These are phyloP conservation scores for Pelargonium cotyledonis DNA, from an alignment of 441 rosid genomes.

Conservation along the genomic window DNA sequence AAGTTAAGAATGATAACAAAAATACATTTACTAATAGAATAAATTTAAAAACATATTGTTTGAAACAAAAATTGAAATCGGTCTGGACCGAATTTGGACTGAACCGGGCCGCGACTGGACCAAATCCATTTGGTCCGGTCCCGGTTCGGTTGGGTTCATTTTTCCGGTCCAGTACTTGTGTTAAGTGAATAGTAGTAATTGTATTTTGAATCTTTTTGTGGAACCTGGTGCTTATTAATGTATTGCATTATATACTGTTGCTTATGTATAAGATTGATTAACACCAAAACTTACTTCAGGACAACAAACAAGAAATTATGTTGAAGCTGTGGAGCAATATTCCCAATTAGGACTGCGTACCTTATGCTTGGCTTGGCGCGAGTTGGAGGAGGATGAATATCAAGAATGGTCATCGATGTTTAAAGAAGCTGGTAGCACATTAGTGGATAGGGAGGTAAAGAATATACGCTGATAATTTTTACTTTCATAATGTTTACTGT, in stretches of 20 bases:
- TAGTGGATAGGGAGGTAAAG: slow-evolving; percentile 92
- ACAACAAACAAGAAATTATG: slow-evolving; percentile 75
- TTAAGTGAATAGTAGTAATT: slow-evolving; percentile 5
- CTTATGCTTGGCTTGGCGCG: slow-evolving; percentile 96
- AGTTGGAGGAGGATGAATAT: slow-evolving; percentile 78
- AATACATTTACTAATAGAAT: no score
- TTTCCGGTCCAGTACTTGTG: no score
- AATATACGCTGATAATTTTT: slow-evolving; percentile 17
- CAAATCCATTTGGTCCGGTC: no score
- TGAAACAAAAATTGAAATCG: no score
- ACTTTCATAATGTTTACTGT: slow-evolving; percentile 5
- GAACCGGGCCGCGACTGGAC: no score
- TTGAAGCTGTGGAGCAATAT: slow-evolving; percentile 91
- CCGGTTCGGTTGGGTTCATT: no score
- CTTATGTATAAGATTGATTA: slow-evolving; percentile 13
- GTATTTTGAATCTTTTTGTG: slow-evolving; percentile 9
- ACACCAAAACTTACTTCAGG: slow-evolving; percentile 39
- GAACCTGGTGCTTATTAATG: slow-evolving; percentile 5
- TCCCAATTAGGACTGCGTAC: slow-evolving; percentile 90
- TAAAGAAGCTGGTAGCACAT: slow-evolving; percentile 74
- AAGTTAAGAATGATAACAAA: no score
- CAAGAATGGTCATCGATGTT: slow-evolving; percentile 77
- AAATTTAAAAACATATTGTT: no score
- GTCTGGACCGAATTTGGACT: no score
- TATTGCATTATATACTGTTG: not conserved